Evolutionary conservation across 495 filamentous ascomycete genomes (phyloP).

Genomic region (Friedmanniomyces simplex): DNA sequence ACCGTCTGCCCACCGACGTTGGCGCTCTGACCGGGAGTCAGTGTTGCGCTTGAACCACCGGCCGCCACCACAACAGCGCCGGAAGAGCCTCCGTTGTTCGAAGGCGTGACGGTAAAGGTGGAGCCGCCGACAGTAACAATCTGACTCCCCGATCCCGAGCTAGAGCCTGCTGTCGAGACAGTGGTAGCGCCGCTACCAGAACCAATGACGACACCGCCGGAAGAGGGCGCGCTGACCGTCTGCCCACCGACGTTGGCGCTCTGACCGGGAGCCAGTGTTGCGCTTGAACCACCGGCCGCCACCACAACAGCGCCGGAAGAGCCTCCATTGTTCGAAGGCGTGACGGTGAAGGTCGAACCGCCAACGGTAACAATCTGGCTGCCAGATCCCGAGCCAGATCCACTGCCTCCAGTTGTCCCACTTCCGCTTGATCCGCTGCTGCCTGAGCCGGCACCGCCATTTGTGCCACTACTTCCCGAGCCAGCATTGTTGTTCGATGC

Average conservation of each 20-base stretch:
- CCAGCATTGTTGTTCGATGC: neutral
- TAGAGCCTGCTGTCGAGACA: neutral
- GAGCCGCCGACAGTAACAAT: conserved; percentile 25
- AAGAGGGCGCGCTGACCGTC: neutral
- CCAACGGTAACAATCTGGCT: conserved; percentile 23
- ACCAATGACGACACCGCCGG: neutral
- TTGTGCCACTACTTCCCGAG: neutral
- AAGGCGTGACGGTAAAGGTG: conserved; percentile 26
- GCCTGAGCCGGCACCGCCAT: neutral
- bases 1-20: neutral
- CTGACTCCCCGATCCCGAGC: neutral
- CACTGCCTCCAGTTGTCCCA: no score
- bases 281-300: conserved; percentile 18
- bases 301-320: conserved; percentile 23
- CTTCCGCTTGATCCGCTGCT: neutral
- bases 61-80: conserved; percentile 23
- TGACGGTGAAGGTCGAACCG: conserved; percentile 22
- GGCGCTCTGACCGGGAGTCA: neutral
- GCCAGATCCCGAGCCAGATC: neutral
- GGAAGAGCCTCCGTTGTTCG: conserved; percentile 23
- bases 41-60: conserved; percentile 14
- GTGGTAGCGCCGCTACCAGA: neutral
- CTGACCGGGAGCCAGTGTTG: conserved; percentile 2
- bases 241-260: neutral
- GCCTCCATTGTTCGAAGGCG: conserved; percentile 25